phyloP scores from a whole-genome alignment of 2,329 filamentous ascomycete genomes.

The Cytospora mali region DNA sequence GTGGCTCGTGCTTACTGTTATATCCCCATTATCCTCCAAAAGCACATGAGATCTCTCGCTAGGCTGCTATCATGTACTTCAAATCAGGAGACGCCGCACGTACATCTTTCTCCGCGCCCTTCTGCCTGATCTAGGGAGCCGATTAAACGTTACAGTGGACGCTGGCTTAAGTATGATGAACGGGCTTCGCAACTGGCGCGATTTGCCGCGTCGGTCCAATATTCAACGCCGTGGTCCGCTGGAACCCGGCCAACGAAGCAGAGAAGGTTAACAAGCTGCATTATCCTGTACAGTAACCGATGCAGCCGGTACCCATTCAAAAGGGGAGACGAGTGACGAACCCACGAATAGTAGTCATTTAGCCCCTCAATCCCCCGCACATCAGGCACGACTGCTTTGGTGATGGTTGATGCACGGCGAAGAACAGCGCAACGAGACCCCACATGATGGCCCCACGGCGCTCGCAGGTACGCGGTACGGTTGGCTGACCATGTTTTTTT shows the following conservation, averaged over 20 bases:
- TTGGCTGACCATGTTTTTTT: conserved; percentile 13
- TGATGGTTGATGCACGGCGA: conserved; percentile 3
- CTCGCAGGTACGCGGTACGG: conserved; percentile 7
- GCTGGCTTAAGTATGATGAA: not conserved
- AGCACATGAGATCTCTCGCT: not conserved
- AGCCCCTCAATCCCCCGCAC: not conserved
- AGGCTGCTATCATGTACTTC: not conserved
- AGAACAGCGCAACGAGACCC: conserved; percentile 12
- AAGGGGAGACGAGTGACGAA: conserved; percentile 1
- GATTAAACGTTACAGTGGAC: not conserved
- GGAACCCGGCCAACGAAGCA: not conserved
- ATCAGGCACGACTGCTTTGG: conserved; percentile 8
- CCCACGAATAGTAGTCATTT: not conserved
- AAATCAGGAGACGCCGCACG: not conserved
- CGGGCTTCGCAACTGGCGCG: not conserved
- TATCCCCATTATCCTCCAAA: not conserved
- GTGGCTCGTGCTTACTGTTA: not conserved
- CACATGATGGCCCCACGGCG: not conserved
- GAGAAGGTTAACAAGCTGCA: conserved; percentile 8
- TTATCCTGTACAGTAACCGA: conserved; percentile 10
- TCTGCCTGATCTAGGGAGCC: not conserved
- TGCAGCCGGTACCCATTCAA: conserved; percentile 6
- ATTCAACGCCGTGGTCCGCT: not conserved
- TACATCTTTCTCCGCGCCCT: not conserved
- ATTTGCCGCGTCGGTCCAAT: not conserved